A percentile compares a stretch with the other conserved stretches of the same genome.
Evolutionary conservation across 192 early-diverging fungal genomes (phyloP).

Genomic region (Podila epicladia): DNA sequence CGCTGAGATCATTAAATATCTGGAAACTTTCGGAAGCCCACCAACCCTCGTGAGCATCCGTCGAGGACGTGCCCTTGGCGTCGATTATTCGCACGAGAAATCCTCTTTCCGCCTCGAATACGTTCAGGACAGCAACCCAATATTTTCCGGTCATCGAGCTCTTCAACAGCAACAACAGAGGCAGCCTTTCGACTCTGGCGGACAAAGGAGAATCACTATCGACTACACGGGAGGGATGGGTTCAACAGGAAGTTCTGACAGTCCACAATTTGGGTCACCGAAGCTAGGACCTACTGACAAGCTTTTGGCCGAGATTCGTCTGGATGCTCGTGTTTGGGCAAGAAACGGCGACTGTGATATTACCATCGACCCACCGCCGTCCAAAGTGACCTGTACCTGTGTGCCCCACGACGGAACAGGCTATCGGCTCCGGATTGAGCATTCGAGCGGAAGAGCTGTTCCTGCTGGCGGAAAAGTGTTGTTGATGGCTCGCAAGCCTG

Average conservation of each 20-base stretch:
- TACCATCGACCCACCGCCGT: conserved; percentile 62
- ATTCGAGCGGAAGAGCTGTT: conserved; percentile 50
- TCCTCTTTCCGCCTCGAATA: conserved; percentile 38
- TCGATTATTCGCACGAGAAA: conserved; percentile 40
- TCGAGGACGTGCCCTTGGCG: conserved; percentile 32
- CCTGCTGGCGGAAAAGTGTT: conserved; percentile 58
- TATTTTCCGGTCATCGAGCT: conserved; percentile 42
- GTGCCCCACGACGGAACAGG: conserved; percentile 55
- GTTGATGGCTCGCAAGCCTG: conserved; percentile 39
- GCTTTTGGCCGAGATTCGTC: conserved; percentile 45
- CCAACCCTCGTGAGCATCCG: conserved; percentile 48
- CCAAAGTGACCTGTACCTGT: conserved; percentile 34
- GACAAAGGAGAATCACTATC: conserved; percentile 21
- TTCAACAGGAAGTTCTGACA: neutral
- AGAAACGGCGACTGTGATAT: conserved; percentile 46
- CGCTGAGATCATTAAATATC: conserved; percentile 45
- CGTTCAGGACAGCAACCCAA: conserved; percentile 44
- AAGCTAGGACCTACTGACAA: conserved; percentile 37
- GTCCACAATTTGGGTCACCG: conserved; percentile 11
- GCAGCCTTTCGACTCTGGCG: neutral
- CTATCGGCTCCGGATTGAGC: conserved; percentile 54
- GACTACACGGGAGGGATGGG: conserved; percentile 4
- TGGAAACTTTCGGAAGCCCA: conserved; percentile 38
- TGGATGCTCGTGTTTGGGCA: conserved; percentile 52
- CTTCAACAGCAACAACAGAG: conserved; percentile 23